Evolutionary conservation across 75 land plant genomes (phyloP).

Genomic region (Isoetes taiwanensis): DNA sequence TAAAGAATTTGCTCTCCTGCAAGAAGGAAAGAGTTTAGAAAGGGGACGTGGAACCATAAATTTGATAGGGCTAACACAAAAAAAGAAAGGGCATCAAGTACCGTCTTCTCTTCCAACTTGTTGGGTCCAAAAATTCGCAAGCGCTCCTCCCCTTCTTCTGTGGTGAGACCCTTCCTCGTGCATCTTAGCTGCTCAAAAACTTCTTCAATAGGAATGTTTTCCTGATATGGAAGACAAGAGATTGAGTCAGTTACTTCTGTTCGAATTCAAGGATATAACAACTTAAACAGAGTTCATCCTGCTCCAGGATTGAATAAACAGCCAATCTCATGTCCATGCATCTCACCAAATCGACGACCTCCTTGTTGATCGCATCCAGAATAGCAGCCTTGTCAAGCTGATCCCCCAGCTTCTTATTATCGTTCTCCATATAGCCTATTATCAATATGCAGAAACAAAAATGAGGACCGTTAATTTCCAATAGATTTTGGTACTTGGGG

Average conservation of each 20-base stretch:
- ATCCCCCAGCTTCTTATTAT: too few relatives aligned
- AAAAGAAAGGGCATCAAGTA: background rate
- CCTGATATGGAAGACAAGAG: slow-evolving; percentile 23
- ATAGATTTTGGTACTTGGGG: too few relatives aligned
- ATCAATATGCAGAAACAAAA: too few relatives aligned
- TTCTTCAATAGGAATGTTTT: slow-evolving; percentile 82
- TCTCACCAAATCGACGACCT: slow-evolving; percentile 82
- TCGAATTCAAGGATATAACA: background rate
- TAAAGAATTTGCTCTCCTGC: slow-evolving; percentile 63
- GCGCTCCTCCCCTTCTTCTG: slow-evolving; percentile 52
- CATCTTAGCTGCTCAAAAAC: slow-evolving; percentile 93
- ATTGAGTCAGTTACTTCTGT: background rate
- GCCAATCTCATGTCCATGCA: slow-evolving; percentile 7
- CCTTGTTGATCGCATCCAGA: slow-evolving; percentile 78
- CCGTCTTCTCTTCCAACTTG: slow-evolving; percentile 94
- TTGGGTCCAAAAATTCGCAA: slow-evolving; percentile 70
- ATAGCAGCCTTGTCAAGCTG: slow-evolving; percentile 48
- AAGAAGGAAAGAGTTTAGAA: background rate
- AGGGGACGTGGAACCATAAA: background rate
- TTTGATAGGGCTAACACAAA: background rate
- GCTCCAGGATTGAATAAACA: background rate
- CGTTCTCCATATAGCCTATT: too few relatives aligned
- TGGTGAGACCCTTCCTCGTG: slow-evolving; percentile 54
- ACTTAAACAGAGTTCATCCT: background rate
- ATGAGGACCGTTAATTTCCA: too few relatives aligned